Conservation (phyloP, 352 stramenopile genomes). For the Globisporangium heterothallicum region DNA sequence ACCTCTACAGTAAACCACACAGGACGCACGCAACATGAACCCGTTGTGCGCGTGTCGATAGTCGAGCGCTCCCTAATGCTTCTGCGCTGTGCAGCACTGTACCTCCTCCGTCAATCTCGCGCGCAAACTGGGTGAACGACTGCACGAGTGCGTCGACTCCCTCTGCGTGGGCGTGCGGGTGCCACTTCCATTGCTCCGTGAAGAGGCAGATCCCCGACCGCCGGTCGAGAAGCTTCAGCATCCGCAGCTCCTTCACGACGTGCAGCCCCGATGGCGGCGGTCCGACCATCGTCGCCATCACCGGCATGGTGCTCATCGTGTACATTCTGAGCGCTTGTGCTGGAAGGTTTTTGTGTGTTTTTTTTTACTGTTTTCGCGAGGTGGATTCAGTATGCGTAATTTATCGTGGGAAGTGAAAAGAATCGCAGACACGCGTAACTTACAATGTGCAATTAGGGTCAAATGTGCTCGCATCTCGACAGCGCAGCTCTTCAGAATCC, state of each 20-base stretch:
- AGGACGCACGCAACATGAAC: neutral
- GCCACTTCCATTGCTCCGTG: constrained; percentile 79
- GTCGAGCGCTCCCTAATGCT: no score
- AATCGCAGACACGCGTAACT: no score
- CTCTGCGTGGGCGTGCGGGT: constrained; percentile 62
- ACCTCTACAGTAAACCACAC: constrained; percentile 31
- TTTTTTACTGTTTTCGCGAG: no score
- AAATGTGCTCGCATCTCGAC: no score
- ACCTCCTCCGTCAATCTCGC: constrained; percentile 82
- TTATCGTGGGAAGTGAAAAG: neutral
- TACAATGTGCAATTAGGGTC: no score
- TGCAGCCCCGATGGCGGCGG: neutral
- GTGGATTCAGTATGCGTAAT: neutral
- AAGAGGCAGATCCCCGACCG: constrained; percentile 69
- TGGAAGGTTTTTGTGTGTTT: neutral
- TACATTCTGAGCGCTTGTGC: neutral
- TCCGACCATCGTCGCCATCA: neutral
- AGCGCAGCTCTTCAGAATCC: no score
- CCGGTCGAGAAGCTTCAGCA: constrained; percentile 71
- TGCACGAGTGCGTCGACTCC: constrained; percentile 74
- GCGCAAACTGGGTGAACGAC: constrained; percentile 79
- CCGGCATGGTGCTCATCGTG: neutral
- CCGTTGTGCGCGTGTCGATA: no score
- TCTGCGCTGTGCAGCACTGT: no score
- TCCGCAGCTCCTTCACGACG: constrained; percentile 40